These are phyloP conservation scores for Sechiopsis laciniata DNA, from an alignment of 306 rosid genomes.

Conservation along the genomic window DNA sequence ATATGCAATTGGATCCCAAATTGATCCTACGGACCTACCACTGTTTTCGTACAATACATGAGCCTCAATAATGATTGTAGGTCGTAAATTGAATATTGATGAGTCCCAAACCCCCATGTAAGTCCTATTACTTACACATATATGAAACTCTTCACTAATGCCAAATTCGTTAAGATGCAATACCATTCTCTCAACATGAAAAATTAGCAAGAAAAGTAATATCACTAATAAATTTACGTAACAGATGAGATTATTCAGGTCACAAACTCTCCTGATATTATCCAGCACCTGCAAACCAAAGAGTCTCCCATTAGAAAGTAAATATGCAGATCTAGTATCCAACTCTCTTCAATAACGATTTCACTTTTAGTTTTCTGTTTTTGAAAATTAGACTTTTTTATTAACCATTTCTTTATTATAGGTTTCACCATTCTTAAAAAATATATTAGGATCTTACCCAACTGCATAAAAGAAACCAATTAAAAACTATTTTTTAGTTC, in stretches of 20 bases:
- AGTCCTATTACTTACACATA: conserved; percentile 56
- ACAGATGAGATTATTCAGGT: conserved; percentile 63
- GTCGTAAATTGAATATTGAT: conserved; percentile 52
- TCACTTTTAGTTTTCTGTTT: too few species aligned
- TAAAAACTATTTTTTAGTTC: too few species aligned
- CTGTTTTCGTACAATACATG: conserved; percentile 73
- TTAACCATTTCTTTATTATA: too few species aligned
- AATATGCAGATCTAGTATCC: not conserved
- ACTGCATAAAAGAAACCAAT: too few species aligned
- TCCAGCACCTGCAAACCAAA: conserved; percentile 63
- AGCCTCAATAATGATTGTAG: conserved; percentile 73
- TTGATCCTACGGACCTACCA: conserved; percentile 51
- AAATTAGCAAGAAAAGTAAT: not conserved
- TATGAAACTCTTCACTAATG: conserved; percentile 1
- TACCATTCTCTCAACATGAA: not conserved
- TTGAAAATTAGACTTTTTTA: too few species aligned
- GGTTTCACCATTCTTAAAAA: too few species aligned
- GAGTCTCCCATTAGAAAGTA: conserved; percentile 8
- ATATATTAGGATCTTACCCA: too few species aligned
- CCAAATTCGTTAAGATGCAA: conserved; percentile 9
- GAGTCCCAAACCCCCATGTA: conserved; percentile 89
- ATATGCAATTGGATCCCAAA: not conserved
- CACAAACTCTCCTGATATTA: conserved; percentile 66
- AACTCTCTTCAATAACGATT: not conserved
- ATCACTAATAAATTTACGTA: conserved; percentile 36